Conservation (phyloP, 176 grass and related monocot genomes). For the Oryza brachyantha region DNA sequence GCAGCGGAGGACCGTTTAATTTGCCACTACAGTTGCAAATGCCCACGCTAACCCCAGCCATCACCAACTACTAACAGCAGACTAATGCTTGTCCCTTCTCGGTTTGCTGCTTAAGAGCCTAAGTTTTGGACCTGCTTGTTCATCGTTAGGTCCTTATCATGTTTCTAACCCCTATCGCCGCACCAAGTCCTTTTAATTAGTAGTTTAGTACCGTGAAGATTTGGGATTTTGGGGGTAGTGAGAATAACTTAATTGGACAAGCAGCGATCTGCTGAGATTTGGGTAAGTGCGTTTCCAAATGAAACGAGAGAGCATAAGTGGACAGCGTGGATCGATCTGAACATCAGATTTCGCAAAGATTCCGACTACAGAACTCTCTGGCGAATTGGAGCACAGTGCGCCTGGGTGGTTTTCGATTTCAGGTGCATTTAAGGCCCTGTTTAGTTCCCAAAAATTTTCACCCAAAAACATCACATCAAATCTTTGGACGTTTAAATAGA, state of each 20-base stretch:
- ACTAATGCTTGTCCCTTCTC: neutral
- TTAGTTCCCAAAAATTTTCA: too few species aligned
- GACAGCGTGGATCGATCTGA: neutral
- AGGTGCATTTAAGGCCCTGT: neutral
- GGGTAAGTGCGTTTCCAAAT: neutral
- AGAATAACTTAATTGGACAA: neutral
- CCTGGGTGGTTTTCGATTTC: neutral
- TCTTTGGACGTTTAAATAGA: too few species aligned
- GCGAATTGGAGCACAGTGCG: neutral
- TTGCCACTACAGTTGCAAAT: neutral
- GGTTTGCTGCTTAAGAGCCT: conserved; percentile 7
- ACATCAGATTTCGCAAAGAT: neutral
- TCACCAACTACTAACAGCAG: conserved; percentile 23
- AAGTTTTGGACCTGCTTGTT: conserved; percentile 25
- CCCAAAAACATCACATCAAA: too few species aligned
- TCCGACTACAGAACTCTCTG: neutral
- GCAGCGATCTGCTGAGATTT: neutral
- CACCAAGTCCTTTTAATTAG: neutral
- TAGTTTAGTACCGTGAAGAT: neutral
- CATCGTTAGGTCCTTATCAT: conserved; percentile 12
- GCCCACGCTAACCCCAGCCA: conserved; percentile 7
- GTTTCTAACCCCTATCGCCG: neutral
- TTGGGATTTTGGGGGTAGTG: neutral
- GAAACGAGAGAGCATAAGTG: neutral
- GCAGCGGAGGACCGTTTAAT: conserved; percentile 10